A percentile compares a stretch with the other conserved stretches of the same genome.
phyloP scores from a whole-genome alignment of 2,329 filamentous ascomycete species.

The Onygena corvina region DNA sequence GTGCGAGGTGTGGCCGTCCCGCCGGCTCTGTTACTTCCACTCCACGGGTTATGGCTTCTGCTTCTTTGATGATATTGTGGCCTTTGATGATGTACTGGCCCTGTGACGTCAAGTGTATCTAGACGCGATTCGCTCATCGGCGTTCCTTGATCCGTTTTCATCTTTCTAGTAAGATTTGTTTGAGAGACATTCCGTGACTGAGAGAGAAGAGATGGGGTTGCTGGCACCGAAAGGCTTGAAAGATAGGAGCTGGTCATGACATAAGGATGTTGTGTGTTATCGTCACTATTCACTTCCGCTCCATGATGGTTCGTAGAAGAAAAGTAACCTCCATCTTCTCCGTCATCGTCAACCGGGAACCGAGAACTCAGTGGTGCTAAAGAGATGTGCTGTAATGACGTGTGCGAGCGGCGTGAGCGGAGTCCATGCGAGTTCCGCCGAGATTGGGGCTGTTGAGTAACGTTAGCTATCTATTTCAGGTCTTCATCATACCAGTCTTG shows the following conservation, averaged over 20 bases:
- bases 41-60: constrained; percentile 10
- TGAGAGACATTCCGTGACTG: constrained; percentile 32
- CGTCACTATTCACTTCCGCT: constrained; percentile 16
- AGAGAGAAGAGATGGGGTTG: constrained; percentile 33
- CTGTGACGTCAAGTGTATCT: constrained; percentile 19
- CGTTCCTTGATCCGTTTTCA: constrained; percentile 27
- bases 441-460: constrained; percentile 14
- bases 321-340: constrained; percentile 27
- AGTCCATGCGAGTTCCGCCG: constrained; percentile 23
- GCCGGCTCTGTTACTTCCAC: constrained; percentile 9
- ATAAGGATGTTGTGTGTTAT: constrained; percentile 23
- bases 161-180: constrained; percentile 22
- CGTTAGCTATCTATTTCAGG: not conserved
- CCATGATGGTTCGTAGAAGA: constrained; percentile 14
- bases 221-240: constrained; percentile 32
- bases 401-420: constrained; percentile 43
- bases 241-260: constrained; percentile 28
- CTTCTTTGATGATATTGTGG: constrained; percentile 9
- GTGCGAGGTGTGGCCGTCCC: constrained; percentile 13
- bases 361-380: constrained; percentile 48
- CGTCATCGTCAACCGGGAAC: constrained; percentile 41
- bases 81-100: constrained; percentile 19
- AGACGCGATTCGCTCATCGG: constrained; percentile 29
- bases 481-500: not conserved
- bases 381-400: constrained; percentile 48